Base-by-base conservation (phyloP, 441 rosid species). In the Theobroma grandiflorum region DNA sequence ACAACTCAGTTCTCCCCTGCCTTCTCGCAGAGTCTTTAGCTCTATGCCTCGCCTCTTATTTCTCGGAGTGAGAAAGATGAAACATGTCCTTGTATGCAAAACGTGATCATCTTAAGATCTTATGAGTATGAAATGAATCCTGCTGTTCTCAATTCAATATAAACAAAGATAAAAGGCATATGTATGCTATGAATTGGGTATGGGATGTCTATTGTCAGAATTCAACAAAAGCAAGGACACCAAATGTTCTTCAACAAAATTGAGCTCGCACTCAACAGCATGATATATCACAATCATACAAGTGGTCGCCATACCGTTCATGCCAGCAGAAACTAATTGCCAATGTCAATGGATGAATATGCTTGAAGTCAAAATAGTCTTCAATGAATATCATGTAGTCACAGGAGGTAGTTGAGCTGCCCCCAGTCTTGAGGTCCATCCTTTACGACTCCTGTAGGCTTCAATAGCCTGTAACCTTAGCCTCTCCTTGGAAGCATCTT, bases 351-450 rank as follows among this genome's bases (percentile, higher is more conserved):
- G 26, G 70, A 64, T 20, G 66, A 55, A 71, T 79, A 49, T 15
- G 26, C 22, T 59, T 18, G 37, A 78, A 68, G 59, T 14, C 35
- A 12, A 78, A 70, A 37, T 8, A 67, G 71, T 11, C 78, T 77
- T 85, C 40, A 40, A 43, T n/a, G 68, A 52, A 0, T 79, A 67
- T 78, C 84, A 59, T 35, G 85, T 38, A 55, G 72, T 84, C 73
- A 81, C 55, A 45, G 82, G 50, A 53, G 91, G 95, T 86, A 89
- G 85, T 72, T 86, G 85, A 82, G 86, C 45, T 67, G 95, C 62
- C 67, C 97, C 95, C 14, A 95, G 98, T 77, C 93, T 89, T 53
- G 94, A 82, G 10, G 77, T 77, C 99, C 99, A 93, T 73, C 90
- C 90, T 65, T 88, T 94, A 35, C 90, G 89, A 61, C 85, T 84